A percentile compares a stretch with the other conserved stretches of the same genome.
Evolutionary conservation across 2,329 filamentous ascomycete species (phyloP).

Genomic region (Epichloe sp.): DNA sequence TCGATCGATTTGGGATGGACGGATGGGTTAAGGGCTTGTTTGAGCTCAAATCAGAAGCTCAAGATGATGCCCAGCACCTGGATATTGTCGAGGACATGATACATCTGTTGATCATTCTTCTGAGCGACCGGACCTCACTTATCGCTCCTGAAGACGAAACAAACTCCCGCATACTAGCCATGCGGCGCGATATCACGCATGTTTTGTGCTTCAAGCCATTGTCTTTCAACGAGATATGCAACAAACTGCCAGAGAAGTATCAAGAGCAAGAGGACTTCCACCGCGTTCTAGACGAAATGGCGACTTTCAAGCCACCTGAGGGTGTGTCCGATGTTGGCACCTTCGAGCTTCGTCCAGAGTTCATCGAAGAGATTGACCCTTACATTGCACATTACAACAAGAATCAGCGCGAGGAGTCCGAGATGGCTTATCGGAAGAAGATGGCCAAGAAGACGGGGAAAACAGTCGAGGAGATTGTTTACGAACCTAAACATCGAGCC

Average conservation of each 20-base stretch:
- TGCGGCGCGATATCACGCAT: conserved; percentile 84
- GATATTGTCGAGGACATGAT: conserved; percentile 95
- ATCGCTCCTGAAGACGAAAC: conserved; percentile 53
- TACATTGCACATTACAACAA: conserved; percentile 95
- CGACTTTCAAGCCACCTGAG: conserved; percentile 79
- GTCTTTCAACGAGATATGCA: conserved; percentile 83
- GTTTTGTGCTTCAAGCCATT: conserved; percentile 92
- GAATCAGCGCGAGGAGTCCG: conserved; percentile 92
- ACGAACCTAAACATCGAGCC: conserved; percentile 69
- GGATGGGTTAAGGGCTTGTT: conserved; percentile 81
- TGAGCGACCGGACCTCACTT: conserved; percentile 78
- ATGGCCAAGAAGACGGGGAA: conserved; percentile 81
- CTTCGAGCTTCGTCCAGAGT: conserved; percentile 81
- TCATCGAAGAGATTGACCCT: conserved; percentile 79
- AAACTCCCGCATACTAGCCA: conserved; percentile 52
- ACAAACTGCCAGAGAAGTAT: conserved; percentile 76
- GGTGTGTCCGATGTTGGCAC: conserved; percentile 85
- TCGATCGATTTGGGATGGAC: conserved; percentile 82
- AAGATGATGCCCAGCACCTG: conserved; percentile 77
- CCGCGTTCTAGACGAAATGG: conserved; percentile 72
- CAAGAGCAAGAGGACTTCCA: conserved; percentile 84
- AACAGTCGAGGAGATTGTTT: conserved; percentile 70
- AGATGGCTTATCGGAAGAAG: conserved; percentile 75
- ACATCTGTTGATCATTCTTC: conserved; percentile 77
- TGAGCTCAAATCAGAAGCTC: conserved; percentile 54